phyloP scores from a whole-genome alignment of 495 filamentous ascomycete genomes.

The Opeltia flavorubescens region DNA sequence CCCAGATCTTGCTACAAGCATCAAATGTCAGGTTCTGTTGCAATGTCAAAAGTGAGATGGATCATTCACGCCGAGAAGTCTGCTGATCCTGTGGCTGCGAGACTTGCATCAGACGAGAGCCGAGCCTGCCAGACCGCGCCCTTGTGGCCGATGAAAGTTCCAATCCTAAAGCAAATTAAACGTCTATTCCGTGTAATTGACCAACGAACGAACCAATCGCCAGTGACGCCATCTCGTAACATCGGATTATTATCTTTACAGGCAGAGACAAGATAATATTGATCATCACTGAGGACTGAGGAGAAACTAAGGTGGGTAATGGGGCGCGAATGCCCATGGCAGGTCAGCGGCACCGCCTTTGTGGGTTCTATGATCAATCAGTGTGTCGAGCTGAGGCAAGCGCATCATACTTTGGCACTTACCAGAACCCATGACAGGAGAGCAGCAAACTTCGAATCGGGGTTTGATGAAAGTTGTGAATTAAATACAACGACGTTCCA shows the following conservation, averaged over 20 bases:
- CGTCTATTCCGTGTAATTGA: not conserved
- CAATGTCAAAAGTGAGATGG: not conserved
- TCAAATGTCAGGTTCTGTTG: constrained; percentile 1
- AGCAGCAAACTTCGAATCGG: not conserved
- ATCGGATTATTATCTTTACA: constrained; percentile 99
- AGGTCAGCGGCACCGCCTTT: constrained; percentile 80
- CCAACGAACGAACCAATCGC: constrained; percentile 56
- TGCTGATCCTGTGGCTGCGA: constrained; percentile 83
- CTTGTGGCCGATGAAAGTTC: constrained; percentile 95
- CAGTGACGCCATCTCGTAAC: constrained; percentile 92
- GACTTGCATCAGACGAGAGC: constrained; percentile 72
- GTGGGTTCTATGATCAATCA: constrained; percentile 4
- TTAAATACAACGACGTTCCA: too few species aligned
- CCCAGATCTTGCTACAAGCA: constrained; percentile 71
- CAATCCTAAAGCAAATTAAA: constrained; percentile 49
- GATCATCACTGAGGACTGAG: constrained; percentile 65
- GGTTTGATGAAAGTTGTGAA: too few species aligned
- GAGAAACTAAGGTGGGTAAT: constrained; percentile 95
- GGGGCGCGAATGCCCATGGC: constrained; percentile 91
- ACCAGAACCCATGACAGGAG: not conserved
- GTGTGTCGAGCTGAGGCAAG: not conserved
- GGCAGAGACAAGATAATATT: constrained; percentile 91
- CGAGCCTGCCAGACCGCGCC: constrained; percentile 93
- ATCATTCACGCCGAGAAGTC: constrained; percentile 75
- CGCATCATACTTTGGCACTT: not conserved